Percentiles rank a stretch among this genome's conserved stretches.
Evolutionary conservation across 1,284 basidiomycete genomes (phyloP).

Genomic region (Malassezia pachydermatis): DNA sequence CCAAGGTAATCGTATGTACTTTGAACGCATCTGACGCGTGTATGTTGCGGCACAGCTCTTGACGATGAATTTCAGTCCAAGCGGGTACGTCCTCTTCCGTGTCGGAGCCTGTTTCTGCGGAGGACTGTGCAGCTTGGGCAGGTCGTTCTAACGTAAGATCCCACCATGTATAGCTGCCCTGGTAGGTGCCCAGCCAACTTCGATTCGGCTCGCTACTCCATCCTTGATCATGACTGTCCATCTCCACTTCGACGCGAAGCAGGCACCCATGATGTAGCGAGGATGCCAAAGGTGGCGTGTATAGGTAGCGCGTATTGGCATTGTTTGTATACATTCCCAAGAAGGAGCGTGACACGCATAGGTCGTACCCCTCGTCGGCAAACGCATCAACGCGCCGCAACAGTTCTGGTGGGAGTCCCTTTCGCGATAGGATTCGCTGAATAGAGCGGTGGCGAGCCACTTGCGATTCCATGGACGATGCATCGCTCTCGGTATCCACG

Average conservation of each 20-base stretch:
- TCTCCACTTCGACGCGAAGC: slow-evolving; percentile 3
- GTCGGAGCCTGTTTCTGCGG: neutral
- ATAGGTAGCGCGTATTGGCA: slow-evolving; percentile 10
- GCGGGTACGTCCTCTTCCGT: neutral
- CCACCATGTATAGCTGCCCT: slow-evolving; percentile 19
- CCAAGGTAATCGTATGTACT: slow-evolving; percentile 1
- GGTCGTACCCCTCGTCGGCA: slow-evolving; percentile 3
- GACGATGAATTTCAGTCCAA: slow-evolving; percentile 8
- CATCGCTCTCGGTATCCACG: too few relatives aligned
- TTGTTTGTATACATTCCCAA: slow-evolving; percentile 4
- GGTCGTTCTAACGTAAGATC: slow-evolving; percentile 14
- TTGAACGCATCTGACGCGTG: slow-evolving; percentile 9
- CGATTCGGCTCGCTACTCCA: slow-evolving; percentile 15
- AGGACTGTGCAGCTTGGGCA: neutral
- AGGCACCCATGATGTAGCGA: neutral
- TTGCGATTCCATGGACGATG: too few relatives aligned
- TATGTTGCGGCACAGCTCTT: slow-evolving; percentile 10
- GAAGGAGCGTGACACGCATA: slow-evolving; percentile 1
- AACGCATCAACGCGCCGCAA: neutral
- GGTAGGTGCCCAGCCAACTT: slow-evolving; percentile 15
- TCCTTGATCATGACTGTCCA: slow-evolving; percentile 18
- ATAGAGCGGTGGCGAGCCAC: neutral
- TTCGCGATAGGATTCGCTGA: neutral
- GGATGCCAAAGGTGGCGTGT: slow-evolving; percentile 7
- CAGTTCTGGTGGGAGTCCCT: slow-evolving; percentile 10